Percentiles rank a stretch among this genome's conserved stretches.
Evolutionary conservation across 2,329 filamentous ascomycete species (phyloP).

Genomic region (Aspergillus pseudoviridinutans): DNA sequence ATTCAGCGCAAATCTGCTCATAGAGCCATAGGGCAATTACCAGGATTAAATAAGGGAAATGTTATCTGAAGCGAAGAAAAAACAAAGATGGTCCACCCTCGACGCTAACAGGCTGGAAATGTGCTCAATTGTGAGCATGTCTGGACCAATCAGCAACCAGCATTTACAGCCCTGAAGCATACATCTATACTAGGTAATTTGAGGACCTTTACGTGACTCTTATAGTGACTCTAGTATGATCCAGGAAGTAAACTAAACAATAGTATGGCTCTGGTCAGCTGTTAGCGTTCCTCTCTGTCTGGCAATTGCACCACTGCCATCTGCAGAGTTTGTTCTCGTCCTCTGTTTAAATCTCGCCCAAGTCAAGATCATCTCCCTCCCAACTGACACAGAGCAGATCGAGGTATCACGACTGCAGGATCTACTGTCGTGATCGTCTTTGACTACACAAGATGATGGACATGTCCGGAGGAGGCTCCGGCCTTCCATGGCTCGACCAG

Average conservation of each 20-base stretch:
- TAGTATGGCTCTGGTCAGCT: too few relatives aligned
- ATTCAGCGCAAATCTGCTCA: conserved; percentile 20
- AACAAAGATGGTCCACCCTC: not conserved
- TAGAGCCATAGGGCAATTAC: not conserved
- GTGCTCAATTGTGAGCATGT: conserved; percentile 26
- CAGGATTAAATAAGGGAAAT: not conserved
- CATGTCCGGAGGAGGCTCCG: conserved; percentile 6
- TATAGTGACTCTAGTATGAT: too few relatives aligned
- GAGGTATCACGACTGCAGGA: not conserved
- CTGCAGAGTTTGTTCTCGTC: not conserved
- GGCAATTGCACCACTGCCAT: too few relatives aligned
- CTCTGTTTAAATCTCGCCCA: too few relatives aligned
- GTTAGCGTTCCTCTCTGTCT: too few relatives aligned
- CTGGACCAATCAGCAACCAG: conserved; percentile 8
- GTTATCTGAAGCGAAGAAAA: too few relatives aligned
- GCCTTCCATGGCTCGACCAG: conserved; percentile 28
- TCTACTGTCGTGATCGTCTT: not conserved
- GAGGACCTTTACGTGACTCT: too few relatives aligned
- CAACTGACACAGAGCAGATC: not conserved
- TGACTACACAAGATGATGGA: conserved; percentile 11
- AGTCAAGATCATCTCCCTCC: not conserved
- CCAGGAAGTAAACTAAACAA: too few relatives aligned
- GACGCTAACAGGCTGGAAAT: conserved; percentile 12
- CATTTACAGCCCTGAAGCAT: too few relatives aligned
- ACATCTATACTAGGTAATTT: too few relatives aligned